Evolutionary conservation across 2,329 filamentous ascomycete species (phyloP), one percentile per base, ranked within the genome.

Genomic region (Penicillium sp.): DNA sequence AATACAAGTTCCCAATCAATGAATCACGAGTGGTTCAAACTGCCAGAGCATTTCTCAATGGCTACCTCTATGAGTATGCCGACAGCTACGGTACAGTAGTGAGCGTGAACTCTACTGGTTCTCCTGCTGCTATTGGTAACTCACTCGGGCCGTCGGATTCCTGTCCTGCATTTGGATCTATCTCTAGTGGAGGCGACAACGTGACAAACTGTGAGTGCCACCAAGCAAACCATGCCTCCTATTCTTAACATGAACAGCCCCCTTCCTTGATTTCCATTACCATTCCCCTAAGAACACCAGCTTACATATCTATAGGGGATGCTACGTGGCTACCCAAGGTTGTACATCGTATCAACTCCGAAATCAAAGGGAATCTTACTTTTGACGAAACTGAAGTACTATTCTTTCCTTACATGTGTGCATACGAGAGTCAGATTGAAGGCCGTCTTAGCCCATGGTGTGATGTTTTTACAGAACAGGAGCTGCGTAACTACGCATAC

Each of bases 341-440:
- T 9, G 12, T 53, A 6, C 64, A 72, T 22, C 76, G 82, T 3
- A 67, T 85, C 41, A 78, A 83, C 56, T 52, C 66, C 6, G 61
- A 79, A 31, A 73, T 84, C 29, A 58, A 65, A 0, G 81, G 82
- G 1, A 62, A 64, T 13, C 73, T 85, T 31, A 75, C 74, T 1
- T 72, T 85, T 31, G 75, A 72, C 0, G 67, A 75, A 29, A 67
- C 64, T 2, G 80, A 85, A 50, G 69, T 82, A 37, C 71, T 69
- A 7, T 75, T 77, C 39, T 81, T 86, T 43, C 81, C 82, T 0
- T 85, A 86, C 57, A 72, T 85, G n/a, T 87, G 83, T 57, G 83
- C 81, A 4, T 87, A 84, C 52, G 83, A 87, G 59, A 81, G 77
- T 3, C 83, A 86, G 58, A 84, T 86, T 55, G 80, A 74, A 0